Base-by-base conservation (phyloP, 768 basidiomycete species). In the Gymnopilus junonius region DNA sequence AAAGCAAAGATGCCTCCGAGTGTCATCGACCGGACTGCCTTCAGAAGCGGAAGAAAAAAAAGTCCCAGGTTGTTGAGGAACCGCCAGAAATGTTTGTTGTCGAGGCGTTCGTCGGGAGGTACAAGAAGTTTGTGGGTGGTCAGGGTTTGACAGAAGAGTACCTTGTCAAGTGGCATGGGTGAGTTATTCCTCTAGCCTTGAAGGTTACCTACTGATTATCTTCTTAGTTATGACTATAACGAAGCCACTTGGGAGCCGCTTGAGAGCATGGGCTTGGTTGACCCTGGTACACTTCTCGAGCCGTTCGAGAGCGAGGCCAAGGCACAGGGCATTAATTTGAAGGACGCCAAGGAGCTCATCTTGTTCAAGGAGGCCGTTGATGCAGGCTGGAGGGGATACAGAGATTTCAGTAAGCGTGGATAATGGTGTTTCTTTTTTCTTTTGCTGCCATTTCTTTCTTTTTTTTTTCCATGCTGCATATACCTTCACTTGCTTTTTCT, bases 111-210 rank as follows among this genome's bases (percentile, higher is more conserved):
- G 62, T 80, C 11, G 80, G 80, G 4, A 70, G 76, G 46, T 60
- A 55, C 43, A 70, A 69, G 32, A 71, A 67, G 37, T 65, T 69
- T 17, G 63, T 70, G 27, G 65, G 74, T 12, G 73, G 75, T 12
- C 32, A 50, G 4, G 73, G 71, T 8, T 46, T 61, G 27, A 54
- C 50, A 4, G 69, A 71, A 11, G 54, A 67, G 2, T 81, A 79
- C 71, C 75, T 81, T 17, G 73, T 81, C 20, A 79, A 77, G 69
- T 81, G 80, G 80, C 74, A 76, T 12, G 75, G 74, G 80, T 80
- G 46, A 68, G 75, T 68, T 29, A 20, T 54, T 58, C 42, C 11
- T 34, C 34, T 8, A 55, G 45, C 3, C 8, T 2, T 14, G 43
- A 15, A 4, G 3, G 6, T 46, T 43, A 51, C 55, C 12, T 35